A percentile compares a stretch with the other conserved stretches of the same genome.
phyloP scores from a whole-genome alignment of 805 yeast genomes.

The Lachancea thermotolerans region DNA sequence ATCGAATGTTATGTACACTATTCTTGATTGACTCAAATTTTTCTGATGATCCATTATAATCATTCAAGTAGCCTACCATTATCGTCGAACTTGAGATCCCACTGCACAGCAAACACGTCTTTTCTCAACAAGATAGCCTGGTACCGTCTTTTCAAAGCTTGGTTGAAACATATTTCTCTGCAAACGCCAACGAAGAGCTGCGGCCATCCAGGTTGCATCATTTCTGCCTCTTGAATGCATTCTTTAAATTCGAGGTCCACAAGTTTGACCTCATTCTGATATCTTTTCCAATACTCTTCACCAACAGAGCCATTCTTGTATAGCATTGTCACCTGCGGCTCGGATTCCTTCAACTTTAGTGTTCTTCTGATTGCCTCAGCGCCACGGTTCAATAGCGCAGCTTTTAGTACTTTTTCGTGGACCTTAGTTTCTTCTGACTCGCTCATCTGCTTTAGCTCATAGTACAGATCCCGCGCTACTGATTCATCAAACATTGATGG shows the following conservation, averaged over 20 bases:
- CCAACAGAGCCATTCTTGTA: slow-evolving; percentile 89
- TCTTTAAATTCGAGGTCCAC: slow-evolving; percentile 78
- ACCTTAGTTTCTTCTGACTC: slow-evolving; percentile 42
- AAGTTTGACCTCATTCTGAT: slow-evolving; percentile 65
- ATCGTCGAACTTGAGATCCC: slow-evolving; percentile 27
- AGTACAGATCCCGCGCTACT: slow-evolving; percentile 56
- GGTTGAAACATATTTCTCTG: slow-evolving; percentile 87
- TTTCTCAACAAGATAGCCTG: slow-evolving; percentile 36
- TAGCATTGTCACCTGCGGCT: slow-evolving; percentile 58
- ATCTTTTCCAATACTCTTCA: slow-evolving; percentile 79
- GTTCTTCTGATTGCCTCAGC: slow-evolving; percentile 83
- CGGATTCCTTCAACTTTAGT: slow-evolving; percentile 72
- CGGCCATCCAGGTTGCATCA: slow-evolving; percentile 72
- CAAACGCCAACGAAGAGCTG: slow-evolving; percentile 67
- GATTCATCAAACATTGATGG: slow-evolving; percentile 71
- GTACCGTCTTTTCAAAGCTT: slow-evolving; percentile 76
- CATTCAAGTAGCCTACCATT: slow-evolving; percentile 23
- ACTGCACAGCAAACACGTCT: slow-evolving; percentile 24
- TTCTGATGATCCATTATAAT: not conserved
- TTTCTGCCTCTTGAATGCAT: slow-evolving; percentile 67
- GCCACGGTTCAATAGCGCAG: slow-evolving; percentile 63
- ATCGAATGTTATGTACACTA: not conserved
- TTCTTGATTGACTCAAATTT: not conserved
- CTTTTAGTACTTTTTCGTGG: slow-evolving; percentile 70
- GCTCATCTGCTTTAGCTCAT: slow-evolving; percentile 44